Conservation (phyloP, 148 eudicot species). For the Rhododendron ferrugineum region DNA sequence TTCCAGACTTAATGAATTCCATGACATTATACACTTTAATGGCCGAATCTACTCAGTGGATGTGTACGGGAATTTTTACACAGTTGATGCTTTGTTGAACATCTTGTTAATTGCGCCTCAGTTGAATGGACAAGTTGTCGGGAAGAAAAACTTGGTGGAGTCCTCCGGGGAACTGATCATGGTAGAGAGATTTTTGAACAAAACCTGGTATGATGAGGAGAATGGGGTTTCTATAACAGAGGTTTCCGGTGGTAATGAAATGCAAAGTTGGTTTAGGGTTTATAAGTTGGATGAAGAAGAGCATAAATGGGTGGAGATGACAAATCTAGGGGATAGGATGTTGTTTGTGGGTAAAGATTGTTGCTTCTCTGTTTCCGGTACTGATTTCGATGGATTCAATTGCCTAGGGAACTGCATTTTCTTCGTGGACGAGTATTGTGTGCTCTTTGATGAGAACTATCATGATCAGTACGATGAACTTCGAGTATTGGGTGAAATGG, state of each 20-base stretch:
- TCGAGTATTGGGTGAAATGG: neutral
- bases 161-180: neutral
- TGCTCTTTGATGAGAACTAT: neutral
- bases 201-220: neutral
- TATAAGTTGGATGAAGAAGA: neutral
- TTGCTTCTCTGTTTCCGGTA: neutral
- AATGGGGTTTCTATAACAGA: neutral
- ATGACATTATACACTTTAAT: neutral
- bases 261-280: neutral
- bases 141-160: neutral
- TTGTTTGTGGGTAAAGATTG: neutral
- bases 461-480: neutral
- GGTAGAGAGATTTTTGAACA: neutral
- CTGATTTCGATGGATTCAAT: neutral
- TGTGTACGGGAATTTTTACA: neutral
- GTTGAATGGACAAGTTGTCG: neutral
- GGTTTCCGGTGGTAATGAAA: neutral
- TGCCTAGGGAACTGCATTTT: neutral
- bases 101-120: neutral
- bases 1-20: neutral
- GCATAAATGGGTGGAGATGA: neutral
- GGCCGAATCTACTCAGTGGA: neutral
- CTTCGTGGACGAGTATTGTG: neutral
- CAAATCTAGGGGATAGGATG: neutral
- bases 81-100: neutral